Base-by-base conservation (phyloP, 495 filamentous ascomycete species). In the Penicillium salamii region DNA sequence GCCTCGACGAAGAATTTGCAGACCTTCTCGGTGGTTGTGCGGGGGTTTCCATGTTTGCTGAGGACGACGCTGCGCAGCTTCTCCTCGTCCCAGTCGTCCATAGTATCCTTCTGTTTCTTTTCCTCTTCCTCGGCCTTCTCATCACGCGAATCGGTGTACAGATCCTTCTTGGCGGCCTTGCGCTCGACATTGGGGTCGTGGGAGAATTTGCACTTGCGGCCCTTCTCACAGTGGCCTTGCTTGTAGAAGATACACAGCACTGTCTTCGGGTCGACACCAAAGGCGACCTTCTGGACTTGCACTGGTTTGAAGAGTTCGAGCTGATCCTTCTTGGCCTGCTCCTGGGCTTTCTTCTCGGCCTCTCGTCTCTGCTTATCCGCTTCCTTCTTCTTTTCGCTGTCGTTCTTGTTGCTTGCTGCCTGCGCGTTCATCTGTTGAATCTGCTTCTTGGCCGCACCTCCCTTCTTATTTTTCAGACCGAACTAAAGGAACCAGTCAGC, bases 1-100 rank as follows among this genome's bases (percentile, higher is more conserved):
- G 93, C 93, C 50, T 95, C 90, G 68, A 97, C 93, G 70, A 99
- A 99, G 77, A 75, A 95, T 72, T 97, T 99, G 87, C 93, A 99
- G 49, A 97, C 91, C 69, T 96, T 99, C 60, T 99, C 93, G 50
- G 93, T 99, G 7, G 90, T 90, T 34, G 92, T 96, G 59, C 86
- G 81, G 45, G 93, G 93, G 75, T 99, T 99, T 12, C 93, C 93
- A 63, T 97, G 95, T 74, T 97, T 99, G 61, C 87, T 92, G 61
- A 91, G 55, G 28, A 99, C 87, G 38, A 97, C 93, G 52, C 84
- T 84, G 47, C 87, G 83, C 49, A 99, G 72, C 71, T 97, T 97
- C 70, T 91, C 93, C 63, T 97, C 93, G 67, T 97, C 92, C 93
- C 93, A 99, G 56, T 96, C 83, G 20, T 86, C 89, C 73, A 93